These are phyloP conservation scores for Penicillium maclennaniae DNA, from an alignment of 495 filamentous ascomycete genomes.

Conservation along the genomic window DNA sequence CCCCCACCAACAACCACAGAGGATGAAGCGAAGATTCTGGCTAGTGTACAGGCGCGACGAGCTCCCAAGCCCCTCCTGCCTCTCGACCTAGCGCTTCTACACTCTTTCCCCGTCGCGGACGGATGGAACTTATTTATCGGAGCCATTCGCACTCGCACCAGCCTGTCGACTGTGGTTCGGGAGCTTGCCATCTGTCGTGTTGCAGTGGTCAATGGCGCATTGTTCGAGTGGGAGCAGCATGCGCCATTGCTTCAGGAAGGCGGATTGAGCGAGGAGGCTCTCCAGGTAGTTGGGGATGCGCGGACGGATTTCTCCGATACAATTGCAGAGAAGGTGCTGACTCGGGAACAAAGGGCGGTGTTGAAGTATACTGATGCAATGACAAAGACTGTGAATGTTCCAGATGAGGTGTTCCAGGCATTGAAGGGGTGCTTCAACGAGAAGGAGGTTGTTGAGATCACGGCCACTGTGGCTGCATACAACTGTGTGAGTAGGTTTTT, in stretches of 20 bases:
- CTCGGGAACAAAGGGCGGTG: conserved; percentile 58
- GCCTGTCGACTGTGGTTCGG: conserved; percentile 54
- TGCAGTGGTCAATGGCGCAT: conserved; percentile 66
- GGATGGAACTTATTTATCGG: conserved; percentile 81
- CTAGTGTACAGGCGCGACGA: conserved; percentile 59
- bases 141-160: conserved; percentile 65
- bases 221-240: conserved; percentile 79
- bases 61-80: conserved; percentile 60
- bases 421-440: conserved; percentile 59
- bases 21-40: conserved; percentile 52
- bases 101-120: conserved; percentile 66
- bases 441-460: conserved; percentile 72
- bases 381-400: conserved; percentile 61
- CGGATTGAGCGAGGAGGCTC: conserved; percentile 48
- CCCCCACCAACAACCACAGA: conserved; percentile 46
- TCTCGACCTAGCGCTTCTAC: conserved; percentile 69
- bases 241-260: conserved; percentile 54
- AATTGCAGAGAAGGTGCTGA: conserved; percentile 35
- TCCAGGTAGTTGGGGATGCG: conserved; percentile 40
- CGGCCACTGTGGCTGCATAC: conserved; percentile 74
- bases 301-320: conserved; percentile 17
- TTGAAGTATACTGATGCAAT: conserved; percentile 72
- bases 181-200: conserved; percentile 75
- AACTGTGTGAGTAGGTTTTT: conserved; percentile 85
- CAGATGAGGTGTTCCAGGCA: conserved; percentile 57